Percentiles rank a stretch among this genome's conserved stretches.
Conservation (phyloP, 257 asterid species). For the Gentiana straminea region DNA sequence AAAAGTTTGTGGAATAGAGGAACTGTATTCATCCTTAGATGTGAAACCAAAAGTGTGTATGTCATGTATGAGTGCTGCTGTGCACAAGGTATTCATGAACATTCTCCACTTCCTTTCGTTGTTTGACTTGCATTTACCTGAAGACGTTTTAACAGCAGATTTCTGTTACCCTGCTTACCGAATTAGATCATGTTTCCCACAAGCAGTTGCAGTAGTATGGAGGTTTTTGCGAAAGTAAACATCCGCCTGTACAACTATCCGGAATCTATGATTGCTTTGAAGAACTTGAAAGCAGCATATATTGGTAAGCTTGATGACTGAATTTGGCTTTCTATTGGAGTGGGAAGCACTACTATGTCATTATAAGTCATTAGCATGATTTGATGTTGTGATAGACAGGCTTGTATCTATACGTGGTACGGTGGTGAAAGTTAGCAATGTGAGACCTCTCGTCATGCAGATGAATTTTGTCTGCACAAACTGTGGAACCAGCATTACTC, state of each 20-base stretch:
- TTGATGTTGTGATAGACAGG: constrained; percentile 44
- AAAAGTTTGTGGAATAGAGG: constrained; percentile 42
- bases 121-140: no score
- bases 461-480: constrained; percentile 76
- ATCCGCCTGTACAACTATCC: constrained; percentile 74
- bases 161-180: constrained; percentile 4
- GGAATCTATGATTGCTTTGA: constrained; percentile 75
- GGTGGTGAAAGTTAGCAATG: constrained; percentile 80
- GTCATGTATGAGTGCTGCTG: constrained; percentile 73
- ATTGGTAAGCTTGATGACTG: constrained; percentile 39
- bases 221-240: constrained; percentile 42
- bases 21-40: constrained; percentile 42
- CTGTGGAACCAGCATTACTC: constrained; percentile 62
- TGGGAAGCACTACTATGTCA: not conserved
- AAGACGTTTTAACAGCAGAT: no score
- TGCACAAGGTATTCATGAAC: constrained; percentile 53
- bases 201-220: constrained; percentile 21
- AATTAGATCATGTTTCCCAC: constrained; percentile 40
- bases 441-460: constrained; percentile 74
- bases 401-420: constrained; percentile 86
- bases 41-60: constrained; percentile 74
- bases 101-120: no score
- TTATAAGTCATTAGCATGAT: constrained; percentile 7
- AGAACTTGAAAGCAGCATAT: constrained; percentile 97
- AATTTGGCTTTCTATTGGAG: not conserved